A percentile compares a stretch with the other conserved stretches of the same genome.
Evolutionary conservation across 106 monocot species (phyloP).

Genomic region (Posidonia australis): DNA sequence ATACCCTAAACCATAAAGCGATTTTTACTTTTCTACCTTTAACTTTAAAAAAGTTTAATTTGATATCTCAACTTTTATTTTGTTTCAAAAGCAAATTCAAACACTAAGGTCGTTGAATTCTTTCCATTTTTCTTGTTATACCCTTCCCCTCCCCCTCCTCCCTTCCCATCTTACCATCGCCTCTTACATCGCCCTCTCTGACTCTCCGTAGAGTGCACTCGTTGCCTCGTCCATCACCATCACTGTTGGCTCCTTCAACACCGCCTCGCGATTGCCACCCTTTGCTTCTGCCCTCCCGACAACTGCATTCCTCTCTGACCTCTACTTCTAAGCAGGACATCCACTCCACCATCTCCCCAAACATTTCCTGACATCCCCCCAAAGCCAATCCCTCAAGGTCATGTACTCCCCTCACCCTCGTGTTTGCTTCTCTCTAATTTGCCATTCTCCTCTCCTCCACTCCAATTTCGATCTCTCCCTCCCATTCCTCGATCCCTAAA

Average conservation of each 20-base stretch:
- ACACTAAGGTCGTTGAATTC: no score
- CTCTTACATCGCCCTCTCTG: constrained; percentile 7
- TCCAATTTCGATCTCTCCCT: neutral
- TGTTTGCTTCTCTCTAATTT: neutral
- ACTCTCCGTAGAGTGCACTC: constrained; percentile 16
- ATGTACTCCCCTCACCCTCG: neutral
- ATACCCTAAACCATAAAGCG: no score
- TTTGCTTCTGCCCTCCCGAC: constrained; percentile 20
- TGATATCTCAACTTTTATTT: no score
- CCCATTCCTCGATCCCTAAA: constrained; percentile 2
- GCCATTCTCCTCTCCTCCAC: neutral
- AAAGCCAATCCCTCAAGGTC: no score
- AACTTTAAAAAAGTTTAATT: no score
- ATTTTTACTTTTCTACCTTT: no score
- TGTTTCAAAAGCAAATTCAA: no score
- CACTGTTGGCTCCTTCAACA: constrained; percentile 10
- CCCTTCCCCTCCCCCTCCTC: no score
- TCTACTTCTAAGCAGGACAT: no score
- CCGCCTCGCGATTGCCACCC: constrained; percentile 18
- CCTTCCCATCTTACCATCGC: no score
- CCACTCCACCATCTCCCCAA: no score
- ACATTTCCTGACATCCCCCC: neutral
- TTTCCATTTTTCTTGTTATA: no score
- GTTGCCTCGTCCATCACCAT: constrained; percentile 27
- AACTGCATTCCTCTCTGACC: constrained; percentile 23